phyloP scores from a whole-genome alignment of 371 early-diverging fungal genomes.

The Syncephalastrum racemosum region DNA sequence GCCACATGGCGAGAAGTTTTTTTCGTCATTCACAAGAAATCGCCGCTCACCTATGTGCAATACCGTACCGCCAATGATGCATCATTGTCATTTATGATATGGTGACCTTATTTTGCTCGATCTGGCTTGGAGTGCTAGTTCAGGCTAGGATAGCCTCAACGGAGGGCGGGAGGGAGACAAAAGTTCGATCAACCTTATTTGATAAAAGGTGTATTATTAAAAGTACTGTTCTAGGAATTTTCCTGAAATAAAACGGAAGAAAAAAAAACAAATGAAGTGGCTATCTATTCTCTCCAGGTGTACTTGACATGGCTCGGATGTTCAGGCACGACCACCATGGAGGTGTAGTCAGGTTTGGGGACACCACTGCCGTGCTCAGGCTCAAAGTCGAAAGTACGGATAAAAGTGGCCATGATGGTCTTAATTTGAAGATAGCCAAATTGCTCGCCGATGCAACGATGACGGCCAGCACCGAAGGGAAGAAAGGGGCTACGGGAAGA shows the following conservation, averaged over 20 bases:
- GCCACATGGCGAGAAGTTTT: too few relatives aligned
- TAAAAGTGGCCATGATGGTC: slow-evolving; percentile 80
- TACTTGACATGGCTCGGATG: slow-evolving; percentile 65
- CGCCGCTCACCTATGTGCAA: too few relatives aligned
- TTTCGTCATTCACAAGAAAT: too few relatives aligned
- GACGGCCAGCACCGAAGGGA: slow-evolving; percentile 97
- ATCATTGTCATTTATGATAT: too few relatives aligned
- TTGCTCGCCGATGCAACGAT: slow-evolving; percentile 97
- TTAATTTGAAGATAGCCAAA: slow-evolving; percentile 97
- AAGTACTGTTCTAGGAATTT: too few relatives aligned
- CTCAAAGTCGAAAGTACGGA: slow-evolving; percentile 75
- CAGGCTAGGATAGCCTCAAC: too few relatives aligned
- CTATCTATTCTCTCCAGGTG: slow-evolving; percentile 58
- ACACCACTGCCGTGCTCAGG: slow-evolving; percentile 55
- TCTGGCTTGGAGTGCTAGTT: too few relatives aligned
- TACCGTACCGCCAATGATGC: too few relatives aligned
- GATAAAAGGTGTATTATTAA: too few relatives aligned
- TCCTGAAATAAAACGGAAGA: background rate
- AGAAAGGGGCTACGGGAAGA: slow-evolving; percentile 80
- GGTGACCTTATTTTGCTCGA: too few relatives aligned
- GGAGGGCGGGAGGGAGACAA: too few relatives aligned
- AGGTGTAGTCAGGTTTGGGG: slow-evolving; percentile 86
- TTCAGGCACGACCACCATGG: slow-evolving; percentile 88
- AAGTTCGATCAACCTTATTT: too few relatives aligned
- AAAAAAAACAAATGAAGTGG: slow-evolving; percentile 1